Evolutionary conservation across 768 basidiomycete species (phyloP), one percentile per base, ranked within the genome.

Genomic region (Cubamyces lactineus): DNA sequence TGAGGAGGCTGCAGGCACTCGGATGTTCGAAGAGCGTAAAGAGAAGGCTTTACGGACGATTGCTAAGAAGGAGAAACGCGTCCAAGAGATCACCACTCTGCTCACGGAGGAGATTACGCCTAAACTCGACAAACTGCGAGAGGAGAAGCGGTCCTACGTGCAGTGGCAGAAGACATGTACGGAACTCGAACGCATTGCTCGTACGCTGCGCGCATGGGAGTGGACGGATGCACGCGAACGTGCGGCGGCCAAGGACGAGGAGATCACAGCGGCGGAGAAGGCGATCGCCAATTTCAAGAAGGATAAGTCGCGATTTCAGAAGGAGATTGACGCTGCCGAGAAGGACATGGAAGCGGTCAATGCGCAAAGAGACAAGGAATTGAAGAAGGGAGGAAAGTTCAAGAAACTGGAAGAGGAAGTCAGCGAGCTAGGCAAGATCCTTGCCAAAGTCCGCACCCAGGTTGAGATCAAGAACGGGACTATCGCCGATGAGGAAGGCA

Each of bases 1-100:
- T 2, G 97, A 98, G 74, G 97, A 99, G 73, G 97, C 97, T 0
- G 94, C 96, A 0, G 97, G 97, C 6, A 99, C 97, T 28, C 88
- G 94, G 26, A 98, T 98, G 97, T 99, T 98, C 70, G 97, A 99
- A 73, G 96, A 98, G 56, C 86, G 92, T 17, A 99, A 98, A 72
- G 95, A 97, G 72, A 97, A 97, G 74, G 96, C 96, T 7, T 84
- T 89, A 71, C 94, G 91, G 75, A 97, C 93, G 0, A 99, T 99
- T 90, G 82, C 83, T 24, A 98, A 96, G 82, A 98, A 98, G 78
- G 94, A 98, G 66, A 98, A 96, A 76, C 88, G 91, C 62, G 90
- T 98, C 15, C 87, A 92, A 59, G 96, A 98, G 75, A 87, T 97
- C 70, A 88, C 84, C 16, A 79, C 85, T 1, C 79, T 92, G 19